Evolutionary conservation across 139 green algal genomes (phyloP).

Genomic region (Dunaliella primolecta): DNA sequence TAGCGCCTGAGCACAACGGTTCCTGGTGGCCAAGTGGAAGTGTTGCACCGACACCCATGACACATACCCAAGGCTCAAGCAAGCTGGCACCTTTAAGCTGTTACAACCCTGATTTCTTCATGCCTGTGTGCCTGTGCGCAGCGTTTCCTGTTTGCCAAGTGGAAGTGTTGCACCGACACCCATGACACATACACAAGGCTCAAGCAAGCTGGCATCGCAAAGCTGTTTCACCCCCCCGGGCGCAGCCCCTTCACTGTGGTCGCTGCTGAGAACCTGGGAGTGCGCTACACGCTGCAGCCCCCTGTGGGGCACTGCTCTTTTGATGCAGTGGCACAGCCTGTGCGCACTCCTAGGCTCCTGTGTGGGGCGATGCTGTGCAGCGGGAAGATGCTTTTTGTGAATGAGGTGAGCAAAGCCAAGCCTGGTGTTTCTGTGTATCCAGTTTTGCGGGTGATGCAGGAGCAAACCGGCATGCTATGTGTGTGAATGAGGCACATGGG

Average conservation of each 20-base stretch:
- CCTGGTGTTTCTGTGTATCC: too few relatives aligned
- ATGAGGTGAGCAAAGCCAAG: neutral
- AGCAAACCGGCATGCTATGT: too few relatives aligned
- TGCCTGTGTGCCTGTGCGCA: too few relatives aligned
- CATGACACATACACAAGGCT: too few relatives aligned
- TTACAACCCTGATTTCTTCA: too few relatives aligned
- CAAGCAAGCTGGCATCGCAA: neutral
- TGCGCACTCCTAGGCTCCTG: neutral
- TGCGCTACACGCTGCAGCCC: neutral
- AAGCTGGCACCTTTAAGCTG: neutral
- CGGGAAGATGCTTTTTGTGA: neutral
- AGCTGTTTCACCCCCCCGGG: neutral
- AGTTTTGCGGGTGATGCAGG: too few relatives aligned
- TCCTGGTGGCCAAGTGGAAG: neutral
- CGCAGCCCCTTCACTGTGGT: neutral
- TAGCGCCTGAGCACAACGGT: neutral
- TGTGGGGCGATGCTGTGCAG: neutral
- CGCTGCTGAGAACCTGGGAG: neutral
- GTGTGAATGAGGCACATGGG: too few relatives aligned
- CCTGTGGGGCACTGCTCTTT: neutral
- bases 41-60: too few relatives aligned
- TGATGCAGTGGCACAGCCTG: neutral
- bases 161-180: too few relatives aligned
- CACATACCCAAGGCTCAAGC: too few relatives aligned
- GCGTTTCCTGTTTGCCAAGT: neutral